Evolutionary conservation across 805 yeast genomes (phyloP).

Genomic region (Hagleromyces aurorensis): DNA sequence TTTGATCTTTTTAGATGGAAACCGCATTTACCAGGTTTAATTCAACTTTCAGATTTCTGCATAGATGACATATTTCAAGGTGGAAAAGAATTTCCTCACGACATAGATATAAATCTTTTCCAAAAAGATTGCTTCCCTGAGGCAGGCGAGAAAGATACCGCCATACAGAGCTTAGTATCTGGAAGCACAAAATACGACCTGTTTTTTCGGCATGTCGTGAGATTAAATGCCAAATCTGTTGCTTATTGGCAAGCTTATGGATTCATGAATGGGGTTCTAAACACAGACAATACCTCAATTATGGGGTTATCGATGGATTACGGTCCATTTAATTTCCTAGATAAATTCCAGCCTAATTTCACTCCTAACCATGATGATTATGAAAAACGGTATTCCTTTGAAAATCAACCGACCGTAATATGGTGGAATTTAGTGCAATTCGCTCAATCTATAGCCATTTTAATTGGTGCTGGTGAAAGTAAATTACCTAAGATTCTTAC

Average conservation of each 20-base stretch:
- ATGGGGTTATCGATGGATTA: constrained; percentile 83
- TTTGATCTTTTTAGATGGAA: constrained; percentile 77
- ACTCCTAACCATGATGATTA: constrained; percentile 90
- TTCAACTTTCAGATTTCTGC: constrained; percentile 62
- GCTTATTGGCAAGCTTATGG: constrained; percentile 91
- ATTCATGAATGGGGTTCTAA: constrained; percentile 86
- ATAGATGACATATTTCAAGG: constrained; percentile 52
- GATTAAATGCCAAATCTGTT: constrained; percentile 66
- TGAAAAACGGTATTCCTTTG: constrained; percentile 61
- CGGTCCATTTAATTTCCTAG: constrained; percentile 93
- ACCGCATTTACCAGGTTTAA: constrained; percentile 56
- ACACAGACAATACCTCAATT: constrained; percentile 91
- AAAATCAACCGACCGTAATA: constrained; percentile 76
- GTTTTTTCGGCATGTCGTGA: constrained; percentile 61
- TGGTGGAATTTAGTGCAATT: constrained; percentile 90
- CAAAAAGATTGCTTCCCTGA: constrained; percentile 24
- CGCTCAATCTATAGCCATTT: constrained; percentile 76
- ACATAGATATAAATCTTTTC: constrained; percentile 18
- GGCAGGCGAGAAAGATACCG: constrained; percentile 18
- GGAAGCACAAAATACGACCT: constrained; percentile 53
- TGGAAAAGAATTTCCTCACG: constrained; percentile 26
- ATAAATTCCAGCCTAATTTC: constrained; percentile 67
- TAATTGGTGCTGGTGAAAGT: constrained; percentile 64
- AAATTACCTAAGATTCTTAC: constrained; percentile 35
- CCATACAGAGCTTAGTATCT: constrained; percentile 22